Evolutionary conservation across 441 rosid genomes (phyloP).

Genomic region (Mallotus japonicus): DNA sequence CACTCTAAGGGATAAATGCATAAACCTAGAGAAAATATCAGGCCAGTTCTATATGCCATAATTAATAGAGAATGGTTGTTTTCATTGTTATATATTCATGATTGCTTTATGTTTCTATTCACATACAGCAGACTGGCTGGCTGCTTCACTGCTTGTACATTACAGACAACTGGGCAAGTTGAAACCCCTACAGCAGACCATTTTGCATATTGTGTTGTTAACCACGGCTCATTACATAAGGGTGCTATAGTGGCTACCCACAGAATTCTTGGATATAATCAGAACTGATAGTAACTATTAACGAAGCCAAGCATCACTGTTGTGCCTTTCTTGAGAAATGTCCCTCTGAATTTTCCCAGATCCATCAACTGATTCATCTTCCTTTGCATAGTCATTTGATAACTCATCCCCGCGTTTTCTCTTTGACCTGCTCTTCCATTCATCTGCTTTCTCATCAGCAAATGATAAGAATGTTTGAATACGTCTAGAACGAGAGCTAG

Average conservation of each 20-base stretch:
- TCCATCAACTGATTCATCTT: constrained; percentile 19
- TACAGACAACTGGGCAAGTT: background rate
- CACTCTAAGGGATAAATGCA: too few species aligned
- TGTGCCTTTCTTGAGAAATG: constrained; percentile 28
- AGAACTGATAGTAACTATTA: constrained; percentile 10
- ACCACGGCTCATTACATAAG: background rate
- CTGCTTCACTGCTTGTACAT: background rate
- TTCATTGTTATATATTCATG: background rate
- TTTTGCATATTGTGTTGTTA: background rate
- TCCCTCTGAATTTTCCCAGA: constrained; percentile 25
- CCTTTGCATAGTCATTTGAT: constrained; percentile 15
- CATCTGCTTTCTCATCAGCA: constrained; percentile 52
- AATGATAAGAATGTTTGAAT: constrained; percentile 63
- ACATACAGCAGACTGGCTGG: background rate
- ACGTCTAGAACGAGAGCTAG: constrained; percentile 41
- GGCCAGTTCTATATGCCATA: background rate
- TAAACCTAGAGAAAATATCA: too few species aligned
- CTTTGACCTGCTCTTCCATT: constrained; percentile 41
- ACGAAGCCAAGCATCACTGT: constrained; percentile 27
- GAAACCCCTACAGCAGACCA: background rate
- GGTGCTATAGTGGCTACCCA: background rate
- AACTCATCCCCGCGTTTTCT: constrained; percentile 51
- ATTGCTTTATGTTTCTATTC: background rate
- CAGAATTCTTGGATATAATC: too few species aligned
- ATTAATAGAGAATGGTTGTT: background rate